A percentile compares a stretch with the other conserved stretches of the same genome.
Evolutionary conservation across 2,329 filamentous ascomycete species (phyloP).

Genomic region (Pseudogymnoascus sp.): DNA sequence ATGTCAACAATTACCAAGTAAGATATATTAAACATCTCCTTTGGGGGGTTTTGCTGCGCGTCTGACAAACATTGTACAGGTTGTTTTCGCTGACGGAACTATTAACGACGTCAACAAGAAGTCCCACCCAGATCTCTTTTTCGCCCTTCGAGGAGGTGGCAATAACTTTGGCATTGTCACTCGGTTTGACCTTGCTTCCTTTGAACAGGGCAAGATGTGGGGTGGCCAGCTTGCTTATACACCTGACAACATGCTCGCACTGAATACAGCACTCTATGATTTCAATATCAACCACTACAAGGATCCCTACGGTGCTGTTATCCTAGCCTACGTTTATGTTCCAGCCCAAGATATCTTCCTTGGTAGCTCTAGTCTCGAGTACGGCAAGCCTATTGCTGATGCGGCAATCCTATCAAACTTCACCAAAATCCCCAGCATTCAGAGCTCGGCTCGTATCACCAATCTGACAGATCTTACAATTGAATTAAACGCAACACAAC

Average conservation of each 20-base stretch:
- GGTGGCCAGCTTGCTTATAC: background rate
- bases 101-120: conserved; percentile 20
- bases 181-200: conserved; percentile 28
- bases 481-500: conserved; percentile 1
- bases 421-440: conserved; percentile 14
- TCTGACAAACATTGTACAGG: conserved; percentile 13
- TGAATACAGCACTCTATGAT: conserved; percentile 9
- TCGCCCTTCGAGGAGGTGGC: conserved; percentile 20
- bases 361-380: conserved; percentile 12
- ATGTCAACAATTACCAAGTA: conserved; percentile 16
- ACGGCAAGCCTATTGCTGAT: conserved; percentile 17
- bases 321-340: conserved; percentile 11
- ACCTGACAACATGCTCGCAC: no score
- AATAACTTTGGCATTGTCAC: conserved; percentile 33
- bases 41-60: conserved; percentile 20
- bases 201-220: conserved; percentile 11
- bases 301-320: background rate
- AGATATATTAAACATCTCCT: background rate
- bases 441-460: conserved; percentile 12
- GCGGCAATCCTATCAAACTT: conserved; percentile 19
- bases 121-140: conserved; percentile 29
- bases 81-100: conserved; percentile 10
- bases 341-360: conserved; percentile 12
- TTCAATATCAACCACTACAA: conserved; percentile 4
- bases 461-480: conserved; percentile 16